Evolutionary conservation across 1,139 yeast genomes (phyloP).

Genomic region (Blastobotrys serpentis): DNA sequence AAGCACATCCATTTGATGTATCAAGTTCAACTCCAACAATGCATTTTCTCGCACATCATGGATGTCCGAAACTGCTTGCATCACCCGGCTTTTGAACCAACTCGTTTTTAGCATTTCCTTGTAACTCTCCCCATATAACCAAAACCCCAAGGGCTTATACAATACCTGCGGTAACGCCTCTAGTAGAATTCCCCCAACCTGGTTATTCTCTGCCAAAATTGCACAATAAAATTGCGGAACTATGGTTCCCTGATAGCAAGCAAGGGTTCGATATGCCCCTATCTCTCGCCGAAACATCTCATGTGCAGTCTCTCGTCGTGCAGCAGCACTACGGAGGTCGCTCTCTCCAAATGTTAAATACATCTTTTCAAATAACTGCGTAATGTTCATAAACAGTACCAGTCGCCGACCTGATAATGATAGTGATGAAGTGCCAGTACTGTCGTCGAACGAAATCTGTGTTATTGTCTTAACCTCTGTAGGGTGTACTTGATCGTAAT

Average conservation of each 20-base stretch:
- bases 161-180: background rate
- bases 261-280: constrained; percentile 1
- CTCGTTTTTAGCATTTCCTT: background rate
- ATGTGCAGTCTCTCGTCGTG: background rate
- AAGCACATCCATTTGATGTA: background rate
- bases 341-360: background rate
- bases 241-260: background rate
- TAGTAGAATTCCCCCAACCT: background rate
- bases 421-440: background rate
- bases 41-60: background rate
- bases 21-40: background rate
- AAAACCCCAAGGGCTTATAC: background rate
- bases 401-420: background rate
- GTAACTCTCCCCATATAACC: background rate
- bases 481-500: background rate
- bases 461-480: background rate
- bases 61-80: background rate
- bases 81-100: background rate
- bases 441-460: background rate
- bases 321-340: background rate
- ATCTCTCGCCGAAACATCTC: constrained; percentile 4
- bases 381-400: background rate
- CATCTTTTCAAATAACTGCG: constrained; percentile 1
- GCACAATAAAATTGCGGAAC: constrained; percentile 7
- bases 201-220: background rate